A percentile compares a stretch with the other conserved stretches of the same genome.
These are phyloP conservation scores for Tuctoria greenei DNA, from an alignment of 176 grass and related monocot species.

Conservation along the genomic window DNA sequence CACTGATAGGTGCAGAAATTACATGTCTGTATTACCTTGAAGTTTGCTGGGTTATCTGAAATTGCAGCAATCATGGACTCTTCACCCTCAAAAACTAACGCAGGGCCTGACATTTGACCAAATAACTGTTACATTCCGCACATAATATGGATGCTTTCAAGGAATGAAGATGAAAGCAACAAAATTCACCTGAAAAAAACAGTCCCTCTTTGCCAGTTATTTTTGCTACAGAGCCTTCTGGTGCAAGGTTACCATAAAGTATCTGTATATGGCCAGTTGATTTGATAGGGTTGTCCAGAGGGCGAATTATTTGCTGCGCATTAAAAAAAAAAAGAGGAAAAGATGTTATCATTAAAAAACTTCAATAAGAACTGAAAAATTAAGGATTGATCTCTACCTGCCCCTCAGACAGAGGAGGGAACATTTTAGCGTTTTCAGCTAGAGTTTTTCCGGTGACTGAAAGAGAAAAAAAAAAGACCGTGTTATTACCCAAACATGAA, in stretches of 20 bases:
- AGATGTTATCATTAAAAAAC: conserved; percentile 21
- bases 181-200: conserved; percentile 81
- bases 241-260: conserved; percentile 98
- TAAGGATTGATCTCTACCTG: conserved; percentile 56
- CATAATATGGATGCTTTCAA: conserved; percentile 22
- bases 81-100: conserved; percentile 97
- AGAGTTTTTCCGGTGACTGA: conserved; percentile 96
- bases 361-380: conserved; percentile 9
- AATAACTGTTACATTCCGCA: conserved; percentile 29
- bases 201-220: conserved; percentile 99
- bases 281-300: conserved; percentile 91
- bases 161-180: conserved; percentile 32
- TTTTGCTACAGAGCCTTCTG: conserved; percentile 97
- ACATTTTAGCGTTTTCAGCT: conserved; percentile 83
- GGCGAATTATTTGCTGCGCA: conserved; percentile 84
- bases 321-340: background rate
- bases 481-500: conserved; percentile 17
- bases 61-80: conserved; percentile 90
- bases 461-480: conserved; percentile 21
- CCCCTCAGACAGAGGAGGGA: conserved; percentile 75
- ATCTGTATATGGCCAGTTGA: conserved; percentile 97
- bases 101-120: conserved; percentile 59
- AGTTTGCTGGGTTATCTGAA: conserved; percentile 73
- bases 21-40: conserved; percentile 56
- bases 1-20: background rate